These are phyloP conservation scores for Thuidium tamariscinum DNA, from an alignment of 225 moss, liverwort and hornwort genomes.

Conservation along the genomic window DNA sequence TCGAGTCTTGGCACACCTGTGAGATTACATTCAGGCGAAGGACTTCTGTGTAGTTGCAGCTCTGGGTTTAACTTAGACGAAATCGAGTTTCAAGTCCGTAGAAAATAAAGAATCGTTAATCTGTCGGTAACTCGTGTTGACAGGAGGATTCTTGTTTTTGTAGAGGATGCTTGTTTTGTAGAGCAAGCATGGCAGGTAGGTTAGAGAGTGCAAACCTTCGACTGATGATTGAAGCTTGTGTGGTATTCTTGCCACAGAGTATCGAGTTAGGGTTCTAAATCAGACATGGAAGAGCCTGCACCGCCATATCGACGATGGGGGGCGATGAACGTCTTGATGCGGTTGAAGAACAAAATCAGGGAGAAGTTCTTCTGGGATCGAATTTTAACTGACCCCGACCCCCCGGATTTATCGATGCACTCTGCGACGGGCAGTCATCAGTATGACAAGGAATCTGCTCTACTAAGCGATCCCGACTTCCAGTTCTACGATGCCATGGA, in stretches of 20 bases:
- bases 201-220: not conserved
- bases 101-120: not conserved
- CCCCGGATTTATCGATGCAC: not conserved
- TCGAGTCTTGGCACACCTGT: not conserved
- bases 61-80: not conserved
- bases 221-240: not conserved
- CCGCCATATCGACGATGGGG: slow-evolving; percentile 10
- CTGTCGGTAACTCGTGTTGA: not conserved
- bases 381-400: not conserved
- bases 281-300: not conserved
- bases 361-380: slow-evolving; percentile 2
- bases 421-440: not conserved
- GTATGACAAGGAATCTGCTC: not conserved
- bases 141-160: not conserved
- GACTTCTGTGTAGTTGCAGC: not conserved
- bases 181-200: not conserved
- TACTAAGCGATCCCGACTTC: not conserved
- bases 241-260: not conserved
- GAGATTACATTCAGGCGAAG: not conserved
- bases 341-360: slow-evolving; percentile 4
- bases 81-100: not conserved
- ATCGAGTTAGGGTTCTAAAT: not conserved
- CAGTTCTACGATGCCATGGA: slow-evolving; percentile 12
- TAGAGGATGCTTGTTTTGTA: not conserved
- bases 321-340: slow-evolving; percentile 12